phyloP scores from a whole-genome alignment of 331 rosid species.

The Prunus yedoensis region DNA sequence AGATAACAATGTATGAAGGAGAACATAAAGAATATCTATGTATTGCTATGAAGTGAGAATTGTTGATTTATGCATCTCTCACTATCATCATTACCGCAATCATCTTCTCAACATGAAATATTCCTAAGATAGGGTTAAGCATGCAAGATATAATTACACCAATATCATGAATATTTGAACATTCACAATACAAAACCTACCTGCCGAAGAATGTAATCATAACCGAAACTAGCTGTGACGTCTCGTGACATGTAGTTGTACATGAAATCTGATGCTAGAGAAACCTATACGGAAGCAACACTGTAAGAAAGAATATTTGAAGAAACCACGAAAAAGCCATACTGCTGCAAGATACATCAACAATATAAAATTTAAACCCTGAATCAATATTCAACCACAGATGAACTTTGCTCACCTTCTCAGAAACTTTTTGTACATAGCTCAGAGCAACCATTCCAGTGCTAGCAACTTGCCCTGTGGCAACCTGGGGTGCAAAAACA shows the following conservation, averaged over 20 bases:
- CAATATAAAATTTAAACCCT: background rate
- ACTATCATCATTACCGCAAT: background rate
- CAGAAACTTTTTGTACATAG: slow-evolving; percentile 95
- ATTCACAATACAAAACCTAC: slow-evolving; percentile 25
- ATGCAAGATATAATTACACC: background rate
- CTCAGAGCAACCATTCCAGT: slow-evolving; percentile 94
- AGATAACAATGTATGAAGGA: background rate
- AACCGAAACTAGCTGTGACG: slow-evolving; percentile 86
- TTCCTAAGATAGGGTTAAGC: background rate
- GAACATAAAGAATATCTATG: background rate
- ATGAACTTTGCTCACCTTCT: slow-evolving; percentile 66
- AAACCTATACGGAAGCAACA: slow-evolving; percentile 55
- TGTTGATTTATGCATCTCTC: background rate
- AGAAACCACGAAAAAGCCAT: background rate
- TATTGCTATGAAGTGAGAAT: background rate
- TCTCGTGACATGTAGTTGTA: slow-evolving; percentile 93
- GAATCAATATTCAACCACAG: background rate
- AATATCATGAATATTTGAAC: background rate
- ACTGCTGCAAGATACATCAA: background rate
- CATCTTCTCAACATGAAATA: background rate
- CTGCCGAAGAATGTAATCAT: slow-evolving; percentile 99
- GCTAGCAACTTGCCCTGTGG: slow-evolving; percentile 97
- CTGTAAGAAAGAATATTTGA: background rate
- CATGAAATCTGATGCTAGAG: slow-evolving; percentile 90
- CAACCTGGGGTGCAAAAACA: slow-evolving; percentile 51